phyloP scores from a whole-genome alignment of 169 alveolate species.

The Plasmodium reichenowi region DNA sequence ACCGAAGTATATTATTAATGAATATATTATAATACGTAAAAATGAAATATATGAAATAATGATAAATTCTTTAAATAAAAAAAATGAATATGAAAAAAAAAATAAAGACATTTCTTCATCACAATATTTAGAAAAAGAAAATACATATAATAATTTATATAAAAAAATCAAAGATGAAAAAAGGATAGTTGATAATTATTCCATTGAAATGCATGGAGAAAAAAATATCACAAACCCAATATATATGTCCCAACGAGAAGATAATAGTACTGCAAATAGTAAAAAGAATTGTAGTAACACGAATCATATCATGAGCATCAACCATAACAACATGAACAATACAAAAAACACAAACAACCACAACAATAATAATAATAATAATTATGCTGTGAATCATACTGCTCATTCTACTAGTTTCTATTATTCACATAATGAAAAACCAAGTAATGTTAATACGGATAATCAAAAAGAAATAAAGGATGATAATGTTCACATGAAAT shows the following conservation, averaged over 20 bases:
- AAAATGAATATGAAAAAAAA: not conserved
- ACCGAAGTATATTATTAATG: slow-evolving; percentile 35
- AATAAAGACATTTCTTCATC: not conserved
- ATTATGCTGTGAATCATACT: not conserved
- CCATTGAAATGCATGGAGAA: not conserved
- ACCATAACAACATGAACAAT: not conserved
- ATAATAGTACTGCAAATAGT: not conserved
- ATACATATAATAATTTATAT: not conserved
- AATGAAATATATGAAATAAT: slow-evolving; percentile 47
- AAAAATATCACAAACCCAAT: not conserved
- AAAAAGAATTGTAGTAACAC: not conserved
- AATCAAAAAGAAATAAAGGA: slow-evolving; percentile 2
- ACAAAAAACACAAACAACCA: too few species aligned
- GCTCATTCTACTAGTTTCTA: not conserved
- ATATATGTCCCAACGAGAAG: not conserved
- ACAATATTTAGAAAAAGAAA: not conserved
- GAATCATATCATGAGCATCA: not conserved
- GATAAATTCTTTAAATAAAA: slow-evolving; percentile 4
- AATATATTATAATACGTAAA: slow-evolving; percentile 28
- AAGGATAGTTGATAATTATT: not conserved
- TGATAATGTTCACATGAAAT: not conserved
- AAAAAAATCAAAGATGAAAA: not conserved
- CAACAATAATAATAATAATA: not conserved
- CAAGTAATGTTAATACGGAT: not conserved
- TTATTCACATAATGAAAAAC: too few species aligned